phyloP scores from a whole-genome alignment of 768 basidiomycete genomes.

The Auricularia auricula-judae region DNA sequence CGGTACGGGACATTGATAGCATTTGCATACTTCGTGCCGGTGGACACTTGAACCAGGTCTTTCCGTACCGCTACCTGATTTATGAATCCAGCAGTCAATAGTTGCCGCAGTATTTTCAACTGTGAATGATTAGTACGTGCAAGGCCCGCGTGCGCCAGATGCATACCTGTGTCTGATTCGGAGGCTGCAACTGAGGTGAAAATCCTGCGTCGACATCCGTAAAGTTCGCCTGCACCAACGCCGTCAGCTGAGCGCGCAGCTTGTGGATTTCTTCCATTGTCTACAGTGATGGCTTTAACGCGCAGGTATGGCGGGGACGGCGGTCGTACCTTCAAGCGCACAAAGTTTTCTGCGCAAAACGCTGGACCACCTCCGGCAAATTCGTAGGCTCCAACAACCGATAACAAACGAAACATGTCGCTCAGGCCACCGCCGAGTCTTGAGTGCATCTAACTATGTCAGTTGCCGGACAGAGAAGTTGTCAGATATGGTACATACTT shows the following conservation, averaged over 20 bases:
- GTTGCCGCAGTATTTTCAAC: constrained; percentile 84
- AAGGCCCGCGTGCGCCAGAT: background rate
- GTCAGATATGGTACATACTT: constrained; percentile 33
- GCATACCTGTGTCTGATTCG: constrained; percentile 63
- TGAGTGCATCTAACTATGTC: constrained; percentile 48
- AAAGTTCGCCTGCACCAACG: constrained; percentile 74
- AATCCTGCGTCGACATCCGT: constrained; percentile 51
- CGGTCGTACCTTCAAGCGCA: constrained; percentile 65
- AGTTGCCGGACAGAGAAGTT: background rate
- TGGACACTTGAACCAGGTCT: constrained; percentile 54
- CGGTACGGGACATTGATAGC: constrained; percentile 75
- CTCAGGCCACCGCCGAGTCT: constrained; percentile 71
- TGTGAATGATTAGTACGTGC: constrained; percentile 18
- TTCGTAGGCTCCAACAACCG: constrained; percentile 95
- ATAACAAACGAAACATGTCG: constrained; percentile 79
- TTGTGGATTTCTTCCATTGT: constrained; percentile 99
- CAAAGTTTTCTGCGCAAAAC: constrained; percentile 86
- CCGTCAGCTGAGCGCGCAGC: constrained; percentile 76
- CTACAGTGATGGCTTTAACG: constrained; percentile 27
- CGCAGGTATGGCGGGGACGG: background rate
- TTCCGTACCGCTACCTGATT: constrained; percentile 91
- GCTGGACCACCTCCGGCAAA: constrained; percentile 68
- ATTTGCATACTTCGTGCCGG: constrained; percentile 60
- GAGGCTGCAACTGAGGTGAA: constrained; percentile 58
- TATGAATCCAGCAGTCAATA: constrained; percentile 82